A percentile compares a stretch with the other conserved stretches of the same genome.
Conservation (phyloP, 1,284 basidiomycete genomes). For the Heterobasidion irregulare region DNA sequence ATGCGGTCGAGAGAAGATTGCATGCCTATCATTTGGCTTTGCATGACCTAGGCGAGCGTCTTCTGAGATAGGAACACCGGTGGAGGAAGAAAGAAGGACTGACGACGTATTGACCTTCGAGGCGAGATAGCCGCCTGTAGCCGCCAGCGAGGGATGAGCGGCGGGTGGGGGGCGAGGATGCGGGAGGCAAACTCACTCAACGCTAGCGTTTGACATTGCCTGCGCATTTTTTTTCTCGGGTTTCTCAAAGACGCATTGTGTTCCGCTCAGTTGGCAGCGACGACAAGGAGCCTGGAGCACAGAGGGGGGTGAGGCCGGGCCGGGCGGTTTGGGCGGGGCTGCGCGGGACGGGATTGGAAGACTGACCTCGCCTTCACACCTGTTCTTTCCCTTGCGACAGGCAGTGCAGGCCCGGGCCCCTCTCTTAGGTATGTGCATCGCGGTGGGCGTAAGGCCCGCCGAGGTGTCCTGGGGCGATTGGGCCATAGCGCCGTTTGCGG, state of each 20-base stretch:
- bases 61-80: slow-evolving; percentile 2
- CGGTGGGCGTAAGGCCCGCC: slow-evolving; percentile 12
- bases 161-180: slow-evolving; percentile 13
- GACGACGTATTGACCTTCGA: slow-evolving; percentile 80
- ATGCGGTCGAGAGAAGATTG: slow-evolving; percentile 80
- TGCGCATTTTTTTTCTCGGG: slow-evolving; percentile 76
- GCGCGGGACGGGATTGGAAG: slow-evolving; percentile 9
- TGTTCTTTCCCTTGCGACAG: slow-evolving; percentile 86
- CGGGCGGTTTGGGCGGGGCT: slow-evolving; percentile 20
- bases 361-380: slow-evolving; percentile 52
- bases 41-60: slow-evolving; percentile 55
- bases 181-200: slow-evolving; percentile 49
- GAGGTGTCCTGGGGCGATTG: slow-evolving; percentile 9
- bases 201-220: slow-evolving; percentile 50
- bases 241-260: slow-evolving; percentile 86
- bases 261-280: slow-evolving; percentile 80
- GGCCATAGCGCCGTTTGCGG: slow-evolving; percentile 11
- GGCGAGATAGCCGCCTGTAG: slow-evolving; percentile 65
- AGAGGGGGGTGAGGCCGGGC: slow-evolving; percentile 41
- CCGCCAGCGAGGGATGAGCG: slow-evolving; percentile 11
- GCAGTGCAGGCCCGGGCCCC: slow-evolving; percentile 74
- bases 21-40: slow-evolving; percentile 87
- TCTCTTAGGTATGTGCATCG: slow-evolving; percentile 66
- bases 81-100: slow-evolving; percentile 12
- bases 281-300: slow-evolving; percentile 72